Percentiles rank a stretch among this genome's conserved stretches.
Conservation (phyloP, 2,329 filamentous ascomycete species). For the Trichoderma sp. region DNA sequence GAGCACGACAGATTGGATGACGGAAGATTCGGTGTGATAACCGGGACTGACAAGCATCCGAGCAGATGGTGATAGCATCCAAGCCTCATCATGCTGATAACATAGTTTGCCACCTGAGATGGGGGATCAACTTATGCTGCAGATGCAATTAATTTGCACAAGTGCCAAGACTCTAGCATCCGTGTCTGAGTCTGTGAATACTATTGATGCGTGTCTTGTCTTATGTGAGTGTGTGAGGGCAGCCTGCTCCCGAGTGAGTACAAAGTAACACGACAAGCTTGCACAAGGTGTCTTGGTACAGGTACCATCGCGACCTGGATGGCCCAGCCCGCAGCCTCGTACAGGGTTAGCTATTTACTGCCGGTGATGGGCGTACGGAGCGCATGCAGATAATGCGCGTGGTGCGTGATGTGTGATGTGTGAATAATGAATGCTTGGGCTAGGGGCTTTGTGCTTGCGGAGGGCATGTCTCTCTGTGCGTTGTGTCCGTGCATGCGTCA, state of each 20-base stretch:
- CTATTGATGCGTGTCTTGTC: background rate
- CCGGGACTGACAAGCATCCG: background rate
- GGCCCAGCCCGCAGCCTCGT: constrained; percentile 10
- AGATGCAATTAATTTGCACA: constrained; percentile 4
- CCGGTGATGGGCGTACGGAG: constrained; percentile 1
- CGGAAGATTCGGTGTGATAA: background rate
- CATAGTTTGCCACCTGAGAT: background rate
- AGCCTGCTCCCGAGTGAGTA: background rate
- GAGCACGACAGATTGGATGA: background rate
- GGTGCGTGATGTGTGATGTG: background rate
- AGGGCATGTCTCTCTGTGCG: background rate
- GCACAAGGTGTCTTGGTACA: background rate
- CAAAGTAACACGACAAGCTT: background rate
- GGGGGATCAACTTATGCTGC: background rate
- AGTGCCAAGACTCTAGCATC: background rate
- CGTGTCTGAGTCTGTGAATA: background rate
- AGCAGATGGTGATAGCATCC: background rate
- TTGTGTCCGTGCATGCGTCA: background rate
- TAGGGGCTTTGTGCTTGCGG: background rate
- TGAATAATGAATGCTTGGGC: background rate
- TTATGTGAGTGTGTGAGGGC: background rate
- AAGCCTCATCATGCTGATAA: background rate
- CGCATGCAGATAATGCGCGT: constrained; percentile 20
- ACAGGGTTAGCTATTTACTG: constrained; percentile 17
- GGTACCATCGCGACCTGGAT: background rate